These are phyloP conservation scores for Dioscorea zingiberensis DNA, from an alignment of 106 monocot species.

Conservation along the genomic window DNA sequence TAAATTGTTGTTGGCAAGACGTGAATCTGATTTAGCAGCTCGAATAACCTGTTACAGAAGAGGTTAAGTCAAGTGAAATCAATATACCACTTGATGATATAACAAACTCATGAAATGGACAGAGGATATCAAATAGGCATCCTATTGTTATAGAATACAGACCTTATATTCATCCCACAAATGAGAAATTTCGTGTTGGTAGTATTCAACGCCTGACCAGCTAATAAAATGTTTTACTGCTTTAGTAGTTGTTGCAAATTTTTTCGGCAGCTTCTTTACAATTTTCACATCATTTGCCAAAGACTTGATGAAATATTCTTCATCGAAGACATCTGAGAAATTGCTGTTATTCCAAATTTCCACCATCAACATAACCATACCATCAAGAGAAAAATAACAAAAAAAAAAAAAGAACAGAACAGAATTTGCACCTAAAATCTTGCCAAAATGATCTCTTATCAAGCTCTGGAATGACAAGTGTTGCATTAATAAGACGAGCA, in stretches of 20 bases:
- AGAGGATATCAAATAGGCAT: not conserved
- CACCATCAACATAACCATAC: slow-evolving; percentile 6
- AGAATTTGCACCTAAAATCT: slow-evolving; percentile 58
- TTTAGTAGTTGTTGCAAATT: slow-evolving; percentile 48
- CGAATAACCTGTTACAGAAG: slow-evolving; percentile 57
- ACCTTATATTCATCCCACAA: slow-evolving; percentile 87
- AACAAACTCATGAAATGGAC: no score
- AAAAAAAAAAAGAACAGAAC: not conserved
- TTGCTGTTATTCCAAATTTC: slow-evolving; percentile 46
- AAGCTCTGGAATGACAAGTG: slow-evolving; percentile 86
- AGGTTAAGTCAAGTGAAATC: not conserved
- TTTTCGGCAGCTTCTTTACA: slow-evolving; percentile 76
- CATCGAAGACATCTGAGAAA: slow-evolving; percentile 96
- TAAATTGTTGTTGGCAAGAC: slow-evolving; percentile 91
- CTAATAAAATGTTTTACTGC: slow-evolving; percentile 80
- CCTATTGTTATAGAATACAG: not conserved
- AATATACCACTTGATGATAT: no score
- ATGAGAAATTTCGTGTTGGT: slow-evolving; percentile 56
- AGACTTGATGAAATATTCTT: slow-evolving; percentile 59
- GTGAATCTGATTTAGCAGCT: slow-evolving; percentile 91
- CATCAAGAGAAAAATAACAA: not conserved
- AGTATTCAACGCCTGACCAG: slow-evolving; percentile 84
- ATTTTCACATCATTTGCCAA: slow-evolving; percentile 72
- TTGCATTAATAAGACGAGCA: slow-evolving; percentile 87
- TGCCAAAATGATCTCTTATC: slow-evolving; percentile 97